Evolutionary conservation across 2,329 filamentous ascomycete genomes (phyloP), one percentile per base, ranked within the genome.

Genomic region (Myriosclerotinia duriaeana): DNA sequence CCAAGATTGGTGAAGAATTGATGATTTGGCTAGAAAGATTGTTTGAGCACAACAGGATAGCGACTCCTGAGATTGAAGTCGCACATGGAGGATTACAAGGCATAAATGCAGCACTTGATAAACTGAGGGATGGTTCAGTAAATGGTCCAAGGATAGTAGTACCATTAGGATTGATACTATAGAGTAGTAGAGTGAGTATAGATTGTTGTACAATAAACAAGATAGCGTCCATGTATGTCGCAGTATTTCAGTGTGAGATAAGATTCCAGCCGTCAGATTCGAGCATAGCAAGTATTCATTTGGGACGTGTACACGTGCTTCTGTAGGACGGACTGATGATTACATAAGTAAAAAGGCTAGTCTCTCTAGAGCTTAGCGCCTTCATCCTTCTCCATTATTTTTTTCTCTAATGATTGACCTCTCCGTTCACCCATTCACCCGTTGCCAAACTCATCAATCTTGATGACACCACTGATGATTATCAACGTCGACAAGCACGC

Each of bases 61-160:
- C 80, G 5, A 81, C 87, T 5, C 89, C 89, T 0, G 86, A 89
- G 40, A 84, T 91, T n/a, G 82, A 90, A 22, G 84, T 85, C 34
- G 83, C 86, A 0, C 83, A 87, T 22, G 81, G 85, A 15, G 90
- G 90, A 0, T 75, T 92, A 2, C 83, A 81, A 3, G 87, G 83
- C 0, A 84, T 92, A n/a, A 92, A 92, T 74, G 80, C 79, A 9
- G 89, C 86, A 0, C 77, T 93, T 40, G 87, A 92, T 72, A 80
- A 82, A 6, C 83, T 92, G 82, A 81, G 88, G 17, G 82, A 81
- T 67, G 88, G 89, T 0, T 85, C 86, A 65, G 84, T 90, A 12
- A 87, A 86, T 60, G 89, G 89, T 0, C 89, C 88, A 15, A 84
- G 89, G 55, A 79, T 92, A 54, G 87, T 92, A n/a, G 85, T 91